Base-by-base conservation (phyloP, 345 rosid genomes). In the Carallia brachiata region DNA sequence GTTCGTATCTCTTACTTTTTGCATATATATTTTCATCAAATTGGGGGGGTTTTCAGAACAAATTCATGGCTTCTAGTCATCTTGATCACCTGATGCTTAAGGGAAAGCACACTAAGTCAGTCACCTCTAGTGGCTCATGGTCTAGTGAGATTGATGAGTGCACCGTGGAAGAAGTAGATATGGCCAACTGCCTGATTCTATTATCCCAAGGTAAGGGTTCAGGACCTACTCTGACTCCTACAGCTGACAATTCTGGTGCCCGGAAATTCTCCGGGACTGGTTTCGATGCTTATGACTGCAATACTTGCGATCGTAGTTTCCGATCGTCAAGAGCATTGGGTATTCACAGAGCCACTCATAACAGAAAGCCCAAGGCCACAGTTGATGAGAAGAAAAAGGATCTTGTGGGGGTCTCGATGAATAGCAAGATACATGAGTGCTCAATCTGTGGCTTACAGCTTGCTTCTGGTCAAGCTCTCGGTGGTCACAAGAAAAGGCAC, bases 401-500 rank as follows among this genome's bases (percentile, higher is more conserved):
- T 5, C 28, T 72, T 7, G 8, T 16, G 5, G 36, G n/a, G 39
- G 59, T 77, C 32, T 23, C 50, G n/a, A 73, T 62, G 40, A 67
- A 70, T 4, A 71, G 34, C 17, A 80, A 68, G 76, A 83, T 85
- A 74, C 99, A 96, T 61, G 99, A 86, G 86, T 96, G 99, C 74
- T 89, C 87, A 23, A 88, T 92, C 53, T 92, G 99, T 17, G 98
- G 99, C 18, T 84, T 92, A 4, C 93, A 90, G 76, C 92, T 96
- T 74, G 73, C 78, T 12, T 92, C 98, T 0, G 99, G 99, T 5
- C 99, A 96, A 83, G 99, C 99, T 1, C 86, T 96, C 4, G 99
- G 99, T 2, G 98, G 99, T 9, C 99, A 96, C 83, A 96, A 92
- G 98, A 89, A 98, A 71, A 79, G 98, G 77, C 99, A 96, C 47